phyloP scores from a whole-genome alignment of 257 asterid species.

The Salvia rosmarinus region DNA sequence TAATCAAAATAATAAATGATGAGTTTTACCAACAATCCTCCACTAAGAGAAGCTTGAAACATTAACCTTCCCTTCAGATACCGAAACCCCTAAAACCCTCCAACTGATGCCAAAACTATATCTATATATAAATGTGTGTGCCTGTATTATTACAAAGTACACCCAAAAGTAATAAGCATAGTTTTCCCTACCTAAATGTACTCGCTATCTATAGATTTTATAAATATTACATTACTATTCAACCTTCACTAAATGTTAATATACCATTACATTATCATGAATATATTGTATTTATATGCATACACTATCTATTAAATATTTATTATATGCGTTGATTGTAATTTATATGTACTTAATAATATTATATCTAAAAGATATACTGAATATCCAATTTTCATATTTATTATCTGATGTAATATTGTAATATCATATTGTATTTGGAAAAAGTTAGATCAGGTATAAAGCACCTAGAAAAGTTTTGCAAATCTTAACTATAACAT shows the following conservation, averaged over 20 bases:
- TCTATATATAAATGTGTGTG: not conserved
- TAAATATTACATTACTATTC: not conserved
- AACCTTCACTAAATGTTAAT: not conserved
- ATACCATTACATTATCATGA: not conserved
- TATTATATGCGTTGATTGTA: not conserved
- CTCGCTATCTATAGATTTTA: not conserved
- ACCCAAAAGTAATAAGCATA: not conserved
- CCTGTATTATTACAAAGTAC: not conserved
- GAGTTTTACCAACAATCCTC: not conserved
- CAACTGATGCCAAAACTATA: constrained; percentile 1
- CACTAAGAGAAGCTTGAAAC: constrained; percentile 2
- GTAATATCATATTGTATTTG: not conserved
- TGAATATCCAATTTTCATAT: not conserved
- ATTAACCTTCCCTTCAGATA: not conserved
- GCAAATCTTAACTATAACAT: not conserved
- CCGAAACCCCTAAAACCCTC: not conserved
- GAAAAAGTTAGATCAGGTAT: not conserved
- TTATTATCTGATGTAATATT: not conserved
- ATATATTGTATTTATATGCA: not conserved
- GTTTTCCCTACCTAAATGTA: not conserved
- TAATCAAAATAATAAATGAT: constrained; percentile 14
- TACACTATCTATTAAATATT: constrained; percentile 7
- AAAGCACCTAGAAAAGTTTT: not conserved
- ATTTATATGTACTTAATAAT: not conserved
- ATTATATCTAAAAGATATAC: not conserved